phyloP scores from a whole-genome alignment of 257 asterid genomes.

The Solanum neorickii region DNA sequence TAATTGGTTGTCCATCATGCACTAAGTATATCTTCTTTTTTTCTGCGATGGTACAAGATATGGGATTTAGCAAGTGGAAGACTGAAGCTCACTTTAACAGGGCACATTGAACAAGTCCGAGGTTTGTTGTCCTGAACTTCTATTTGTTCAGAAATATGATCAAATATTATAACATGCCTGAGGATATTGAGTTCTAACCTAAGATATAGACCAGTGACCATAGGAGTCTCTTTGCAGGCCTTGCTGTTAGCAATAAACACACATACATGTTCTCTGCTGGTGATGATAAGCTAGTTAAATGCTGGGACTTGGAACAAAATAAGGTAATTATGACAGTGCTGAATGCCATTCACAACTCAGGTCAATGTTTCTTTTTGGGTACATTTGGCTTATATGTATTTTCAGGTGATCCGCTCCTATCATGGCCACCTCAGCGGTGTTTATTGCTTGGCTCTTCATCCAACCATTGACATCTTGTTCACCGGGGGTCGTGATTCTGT shows the following conservation, averaged over 20 bases:
- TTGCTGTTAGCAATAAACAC: conserved; percentile 73
- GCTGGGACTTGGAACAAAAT: conserved; percentile 99
- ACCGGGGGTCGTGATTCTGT: conserved; percentile 99
- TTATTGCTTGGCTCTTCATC: conserved; percentile 93
- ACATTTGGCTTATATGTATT: neutral
- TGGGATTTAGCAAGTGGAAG: conserved; percentile 71
- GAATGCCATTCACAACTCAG: neutral
- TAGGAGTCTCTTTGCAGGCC: conserved; percentile 37
- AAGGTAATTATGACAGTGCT: conserved; percentile 40
- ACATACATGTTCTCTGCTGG: conserved; percentile 99
- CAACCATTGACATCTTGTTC: conserved; percentile 72
- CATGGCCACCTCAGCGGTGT: conserved; percentile 99
- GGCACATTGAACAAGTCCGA: conserved; percentile 72
- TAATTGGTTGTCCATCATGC: neutral
- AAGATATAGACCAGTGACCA: neutral
- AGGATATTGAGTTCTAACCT: neutral
- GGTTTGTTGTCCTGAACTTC: conserved; percentile 18
- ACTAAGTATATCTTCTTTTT: neutral
- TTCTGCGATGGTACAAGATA: conserved; percentile 7
- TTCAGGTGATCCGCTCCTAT: conserved; percentile 85
- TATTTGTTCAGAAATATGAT: neutral
- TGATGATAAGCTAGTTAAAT: conserved; percentile 92
- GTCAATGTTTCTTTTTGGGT: neutral
- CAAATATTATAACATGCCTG: neutral
- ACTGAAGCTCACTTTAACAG: conserved; percentile 64